These are phyloP conservation scores for Trypanosoma lewisi DNA, from an alignment of 208 protist genomes.

Conservation along the genomic window DNA sequence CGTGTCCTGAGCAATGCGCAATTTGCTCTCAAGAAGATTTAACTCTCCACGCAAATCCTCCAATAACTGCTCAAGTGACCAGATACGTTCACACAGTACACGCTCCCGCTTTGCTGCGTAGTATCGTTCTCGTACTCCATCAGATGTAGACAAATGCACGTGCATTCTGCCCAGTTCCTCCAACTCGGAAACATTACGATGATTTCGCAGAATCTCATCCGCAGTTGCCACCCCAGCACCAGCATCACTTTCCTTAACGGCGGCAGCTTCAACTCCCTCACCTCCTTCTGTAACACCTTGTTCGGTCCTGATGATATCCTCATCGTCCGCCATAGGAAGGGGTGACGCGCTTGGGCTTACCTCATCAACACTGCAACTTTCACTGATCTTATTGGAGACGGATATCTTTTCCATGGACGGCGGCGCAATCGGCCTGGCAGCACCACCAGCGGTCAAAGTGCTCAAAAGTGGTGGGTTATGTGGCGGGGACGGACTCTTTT, in stretches of 20 bases:
- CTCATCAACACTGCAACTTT: not conserved
- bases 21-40: constrained; percentile 48
- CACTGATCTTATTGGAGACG: not conserved
- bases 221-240: not conserved
- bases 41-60: constrained; percentile 50
- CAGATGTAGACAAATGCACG: constrained; percentile 47
- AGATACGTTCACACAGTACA: constrained; percentile 47
- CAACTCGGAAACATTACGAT: constrained; percentile 5
- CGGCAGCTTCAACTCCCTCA: constrained; percentile 13
- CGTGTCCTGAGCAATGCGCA: constrained; percentile 60
- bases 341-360: not conserved
- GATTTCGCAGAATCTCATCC: constrained; percentile 18
- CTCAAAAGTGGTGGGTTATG: not conserved
- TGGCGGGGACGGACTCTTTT: constrained; percentile 27
- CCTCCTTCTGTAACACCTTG: not conserved
- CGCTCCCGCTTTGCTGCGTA: constrained; percentile 47
- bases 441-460: not conserved
- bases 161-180: constrained; percentile 12
- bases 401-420: not conserved
- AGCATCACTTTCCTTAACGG: not conserved
- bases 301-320: not conserved
- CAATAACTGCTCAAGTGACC: constrained; percentile 48
- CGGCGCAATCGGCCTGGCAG: no score
- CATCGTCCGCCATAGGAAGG: constrained; percentile 5
- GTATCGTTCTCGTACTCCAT: constrained; percentile 60